Evolutionary conservation across 2,329 filamentous ascomycete genomes (phyloP).

Genomic region (Fragosphaeria purpurea): DNA sequence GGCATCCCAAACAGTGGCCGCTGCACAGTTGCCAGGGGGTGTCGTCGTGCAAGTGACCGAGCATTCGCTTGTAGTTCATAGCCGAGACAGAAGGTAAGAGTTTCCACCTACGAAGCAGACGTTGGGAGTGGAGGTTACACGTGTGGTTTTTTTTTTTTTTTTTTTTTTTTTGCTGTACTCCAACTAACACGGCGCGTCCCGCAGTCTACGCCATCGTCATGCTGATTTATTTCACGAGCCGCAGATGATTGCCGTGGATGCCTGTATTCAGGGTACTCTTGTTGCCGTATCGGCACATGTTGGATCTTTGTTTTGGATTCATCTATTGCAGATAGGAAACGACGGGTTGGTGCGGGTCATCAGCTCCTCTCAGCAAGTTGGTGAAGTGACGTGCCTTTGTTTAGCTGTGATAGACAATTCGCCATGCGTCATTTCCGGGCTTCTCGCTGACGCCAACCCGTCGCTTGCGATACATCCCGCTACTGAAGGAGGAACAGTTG

Average conservation of each 20-base stretch:
- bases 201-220: conserved; percentile 4
- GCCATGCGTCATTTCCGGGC: conserved; percentile 24
- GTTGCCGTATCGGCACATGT: conserved; percentile 34
- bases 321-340: conserved; percentile 26
- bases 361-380: conserved; percentile 26
- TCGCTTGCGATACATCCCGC: conserved; percentile 23
- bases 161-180: not conserved
- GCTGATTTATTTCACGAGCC: conserved; percentile 1
- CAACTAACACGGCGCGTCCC: too few species aligned
- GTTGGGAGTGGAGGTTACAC: too few species aligned
- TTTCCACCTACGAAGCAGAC: not conserved
- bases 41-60: conserved; percentile 47
- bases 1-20: conserved; percentile 40
- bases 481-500: conserved; percentile 1
- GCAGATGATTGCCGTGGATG: conserved; percentile 27
- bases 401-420: conserved; percentile 20
- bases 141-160: not conserved
- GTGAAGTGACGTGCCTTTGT: conserved; percentile 40
- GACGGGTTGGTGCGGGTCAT: conserved; percentile 17
- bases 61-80: conserved; percentile 30
- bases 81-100: conserved; percentile 24
- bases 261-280: conserved; percentile 26
- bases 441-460: conserved; percentile 22
- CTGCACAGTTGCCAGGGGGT: conserved; percentile 25
- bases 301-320: conserved; percentile 26